Conservation (phyloP, 2,329 filamentous ascomycete genomes). For the Fusarium nygamai region DNA sequence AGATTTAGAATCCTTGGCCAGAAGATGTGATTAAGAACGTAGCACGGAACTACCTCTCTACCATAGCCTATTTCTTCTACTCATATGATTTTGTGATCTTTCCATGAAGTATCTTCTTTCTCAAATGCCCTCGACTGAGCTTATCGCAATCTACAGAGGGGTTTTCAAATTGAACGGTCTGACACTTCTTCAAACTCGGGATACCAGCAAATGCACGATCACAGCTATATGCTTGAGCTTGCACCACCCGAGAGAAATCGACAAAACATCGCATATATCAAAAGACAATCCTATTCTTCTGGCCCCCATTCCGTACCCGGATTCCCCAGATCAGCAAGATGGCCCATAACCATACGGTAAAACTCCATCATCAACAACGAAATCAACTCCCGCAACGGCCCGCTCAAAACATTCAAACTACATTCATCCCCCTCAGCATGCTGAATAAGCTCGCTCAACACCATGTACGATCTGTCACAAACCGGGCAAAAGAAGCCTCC, state of each 20-base stretch:
- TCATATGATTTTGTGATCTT: background rate
- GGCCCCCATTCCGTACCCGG: no score
- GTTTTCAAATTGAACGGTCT: no score
- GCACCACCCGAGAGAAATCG: background rate
- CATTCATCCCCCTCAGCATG: background rate
- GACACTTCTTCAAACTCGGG: background rate
- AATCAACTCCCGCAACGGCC: background rate
- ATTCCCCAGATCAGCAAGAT: no score
- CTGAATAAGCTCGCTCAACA: background rate
- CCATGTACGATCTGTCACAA: background rate
- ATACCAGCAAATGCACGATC: no score
- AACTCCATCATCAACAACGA: background rate
- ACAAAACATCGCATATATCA: background rate
- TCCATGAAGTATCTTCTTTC: background rate
- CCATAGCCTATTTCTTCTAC: rapidly evolving
- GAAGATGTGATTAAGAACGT: background rate
- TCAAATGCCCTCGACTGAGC: background rate
- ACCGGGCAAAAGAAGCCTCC: background rate
- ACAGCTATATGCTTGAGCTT: no score
- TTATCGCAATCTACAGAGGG: background rate
- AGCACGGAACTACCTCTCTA: background rate
- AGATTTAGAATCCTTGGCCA: no score
- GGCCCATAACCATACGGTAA: background rate
- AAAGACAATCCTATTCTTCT: no score
- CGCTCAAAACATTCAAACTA: background rate